phyloP scores from a whole-genome alignment of 345 rosid genomes.

The Schrenkiella parvula region DNA sequence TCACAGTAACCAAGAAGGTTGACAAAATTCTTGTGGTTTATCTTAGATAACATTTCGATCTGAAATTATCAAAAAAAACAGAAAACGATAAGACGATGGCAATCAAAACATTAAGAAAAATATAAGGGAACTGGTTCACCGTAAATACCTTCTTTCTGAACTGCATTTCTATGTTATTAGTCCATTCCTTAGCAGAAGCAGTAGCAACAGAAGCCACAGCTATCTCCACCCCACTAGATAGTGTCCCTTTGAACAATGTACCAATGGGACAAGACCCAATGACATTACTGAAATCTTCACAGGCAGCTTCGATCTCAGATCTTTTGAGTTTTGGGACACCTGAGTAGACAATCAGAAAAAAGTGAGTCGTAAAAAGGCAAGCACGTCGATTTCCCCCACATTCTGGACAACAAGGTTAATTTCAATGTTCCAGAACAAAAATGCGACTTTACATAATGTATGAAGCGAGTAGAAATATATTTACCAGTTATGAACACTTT shows the following conservation, averaged over 20 bases:
- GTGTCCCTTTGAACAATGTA: constrained; percentile 81
- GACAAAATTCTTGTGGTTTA: constrained; percentile 94
- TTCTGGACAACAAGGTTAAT: neutral
- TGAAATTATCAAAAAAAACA: constrained; percentile 28
- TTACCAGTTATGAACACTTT: constrained; percentile 86
- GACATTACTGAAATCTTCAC: constrained; percentile 97
- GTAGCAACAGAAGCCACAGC: constrained; percentile 68
- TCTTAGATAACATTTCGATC: constrained; percentile 76
- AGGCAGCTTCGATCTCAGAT: constrained; percentile 84
- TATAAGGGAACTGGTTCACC: neutral
- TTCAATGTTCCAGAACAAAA: neutral
- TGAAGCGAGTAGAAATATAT: neutral
- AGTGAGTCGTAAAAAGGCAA: neutral
- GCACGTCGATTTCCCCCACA: neutral
- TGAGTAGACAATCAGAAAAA: constrained; percentile 26
- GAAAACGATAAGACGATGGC: neutral
- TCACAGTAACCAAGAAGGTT: constrained; percentile 93
- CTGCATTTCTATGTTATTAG: constrained; percentile 58
- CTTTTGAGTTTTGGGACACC: constrained; percentile 90
- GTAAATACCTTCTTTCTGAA: constrained; percentile 74
- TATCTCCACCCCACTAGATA: constrained; percentile 91
- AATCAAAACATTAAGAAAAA: neutral
- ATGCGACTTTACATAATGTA: neutral
- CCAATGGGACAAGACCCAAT: constrained; percentile 70
- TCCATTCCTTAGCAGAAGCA: constrained; percentile 63